These are phyloP conservation scores for Penicillium sclerotiorum DNA, from an alignment of 2,329 filamentous ascomycete genomes.

Conservation along the genomic window DNA sequence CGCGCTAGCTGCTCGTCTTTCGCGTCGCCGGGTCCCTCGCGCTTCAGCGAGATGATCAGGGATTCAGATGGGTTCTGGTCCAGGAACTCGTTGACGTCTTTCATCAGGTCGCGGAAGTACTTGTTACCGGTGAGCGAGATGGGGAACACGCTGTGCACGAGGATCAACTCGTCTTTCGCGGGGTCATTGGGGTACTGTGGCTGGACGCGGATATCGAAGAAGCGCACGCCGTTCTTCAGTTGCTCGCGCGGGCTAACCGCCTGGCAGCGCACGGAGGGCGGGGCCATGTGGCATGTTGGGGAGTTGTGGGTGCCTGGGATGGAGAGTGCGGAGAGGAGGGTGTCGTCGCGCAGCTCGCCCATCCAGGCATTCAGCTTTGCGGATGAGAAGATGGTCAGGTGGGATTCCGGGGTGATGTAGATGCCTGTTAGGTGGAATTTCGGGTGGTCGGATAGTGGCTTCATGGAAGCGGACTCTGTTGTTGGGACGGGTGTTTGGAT, in stretches of 20 bases:
- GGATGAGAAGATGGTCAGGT: constrained; percentile 69
- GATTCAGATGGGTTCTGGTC: constrained; percentile 77
- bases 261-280: constrained; percentile 93
- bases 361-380: constrained; percentile 77
- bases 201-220: constrained; percentile 87
- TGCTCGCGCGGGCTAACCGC: constrained; percentile 75
- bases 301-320: constrained; percentile 97
- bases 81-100: constrained; percentile 74
- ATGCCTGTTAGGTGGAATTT: constrained; percentile 65
- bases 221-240: constrained; percentile 86
- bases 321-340: constrained; percentile 76
- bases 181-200: constrained; percentile 60
- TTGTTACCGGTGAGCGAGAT: constrained; percentile 80
- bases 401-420: constrained; percentile 60
- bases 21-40: constrained; percentile 80
- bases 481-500: constrained; percentile 70
- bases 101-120: constrained; percentile 73
- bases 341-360: constrained; percentile 69
- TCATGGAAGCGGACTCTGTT: constrained; percentile 63
- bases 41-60: constrained; percentile 84
- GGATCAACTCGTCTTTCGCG: constrained; percentile 67
- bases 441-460: constrained; percentile 55
- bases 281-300: constrained; percentile 78
- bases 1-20: constrained; percentile 77
- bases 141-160: constrained; percentile 90